These are phyloP conservation scores for Drechslera avenae DNA, from an alignment of 2,329 filamentous ascomycete genomes.

Conservation along the genomic window DNA sequence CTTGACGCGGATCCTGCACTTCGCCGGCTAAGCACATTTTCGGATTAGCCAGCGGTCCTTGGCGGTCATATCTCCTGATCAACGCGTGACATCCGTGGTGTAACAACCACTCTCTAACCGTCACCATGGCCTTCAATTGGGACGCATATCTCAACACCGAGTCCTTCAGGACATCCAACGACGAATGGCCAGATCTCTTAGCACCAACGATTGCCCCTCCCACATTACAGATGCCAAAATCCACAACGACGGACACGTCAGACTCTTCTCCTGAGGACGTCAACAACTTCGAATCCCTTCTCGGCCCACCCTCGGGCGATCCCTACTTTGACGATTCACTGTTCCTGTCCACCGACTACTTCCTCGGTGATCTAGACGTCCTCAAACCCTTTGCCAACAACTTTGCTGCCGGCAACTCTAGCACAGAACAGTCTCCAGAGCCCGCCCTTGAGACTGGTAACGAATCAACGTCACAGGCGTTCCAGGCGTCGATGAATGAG, in stretches of 20 bases:
- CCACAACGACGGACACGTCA: slow-evolving; percentile 40
- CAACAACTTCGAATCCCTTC: slow-evolving; percentile 39
- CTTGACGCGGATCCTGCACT: slow-evolving; percentile 21
- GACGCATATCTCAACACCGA: slow-evolving; percentile 47
- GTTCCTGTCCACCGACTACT: slow-evolving; percentile 48
- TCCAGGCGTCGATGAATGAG: slow-evolving; percentile 26
- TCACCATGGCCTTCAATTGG: slow-evolving; percentile 49
- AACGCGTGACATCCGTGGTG: slow-evolving; percentile 42
- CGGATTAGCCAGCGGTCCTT: slow-evolving; percentile 32
- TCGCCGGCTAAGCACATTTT: slow-evolving; percentile 28
- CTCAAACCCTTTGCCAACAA: slow-evolving; percentile 45
- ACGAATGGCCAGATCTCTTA: slow-evolving; percentile 47
- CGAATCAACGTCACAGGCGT: slow-evolving; percentile 32
- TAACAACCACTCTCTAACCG: slow-evolving; percentile 33
- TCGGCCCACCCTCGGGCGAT: slow-evolving; percentile 37
- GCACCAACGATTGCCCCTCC: slow-evolving; percentile 32
- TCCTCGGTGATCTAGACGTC: slow-evolving; percentile 48
- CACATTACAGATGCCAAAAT: slow-evolving; percentile 44
- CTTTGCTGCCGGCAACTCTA: slow-evolving; percentile 39
- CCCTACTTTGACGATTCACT: slow-evolving; percentile 47
- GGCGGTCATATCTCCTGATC: slow-evolving; percentile 45
- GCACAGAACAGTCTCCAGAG: slow-evolving; percentile 48
- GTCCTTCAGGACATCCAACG: slow-evolving; percentile 44
- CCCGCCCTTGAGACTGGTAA: slow-evolving; percentile 27
- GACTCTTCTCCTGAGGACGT: slow-evolving; percentile 40